These are phyloP conservation scores for Neoboletus subvelutipes DNA, from an alignment of 768 basidiomycete species.

Conservation along the genomic window DNA sequence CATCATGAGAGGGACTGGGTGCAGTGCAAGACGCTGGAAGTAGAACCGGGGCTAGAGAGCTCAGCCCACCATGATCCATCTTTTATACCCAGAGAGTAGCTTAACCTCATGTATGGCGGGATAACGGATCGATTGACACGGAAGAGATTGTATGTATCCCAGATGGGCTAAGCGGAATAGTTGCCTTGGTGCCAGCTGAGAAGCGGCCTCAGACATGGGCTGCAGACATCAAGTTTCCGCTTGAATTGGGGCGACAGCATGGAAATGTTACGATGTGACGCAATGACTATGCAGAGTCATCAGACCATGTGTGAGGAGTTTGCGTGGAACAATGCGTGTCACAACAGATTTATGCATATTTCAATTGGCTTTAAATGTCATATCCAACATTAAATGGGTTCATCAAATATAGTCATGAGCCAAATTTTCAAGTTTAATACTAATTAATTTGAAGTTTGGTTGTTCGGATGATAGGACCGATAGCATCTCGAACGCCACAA, in stretches of 20 bases:
- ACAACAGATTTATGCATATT: no score
- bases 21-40: neutral
- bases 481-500: no score
- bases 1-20: conserved; percentile 14
- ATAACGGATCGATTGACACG: conserved; percentile 7
- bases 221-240: conserved; percentile 3
- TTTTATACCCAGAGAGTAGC: conserved; percentile 22
- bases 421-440: no score
- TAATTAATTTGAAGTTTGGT: no score
- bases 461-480: no score
- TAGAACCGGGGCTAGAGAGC: neutral
- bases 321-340: conserved; percentile 2
- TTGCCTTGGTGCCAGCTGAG: neutral
- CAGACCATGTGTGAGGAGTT: conserved; percentile 6
- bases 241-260: neutral
- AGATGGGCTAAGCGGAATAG: neutral
- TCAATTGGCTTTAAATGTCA: no score
- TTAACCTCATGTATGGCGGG: conserved; percentile 15
- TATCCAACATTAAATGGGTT: no score
- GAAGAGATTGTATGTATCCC: conserved; percentile 7
- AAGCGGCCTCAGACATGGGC: conserved; percentile 5
- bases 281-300: neutral
- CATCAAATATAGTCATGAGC: no score
- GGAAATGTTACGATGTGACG: neutral
- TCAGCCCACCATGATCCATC: neutral